These are phyloP conservation scores for Hypocreales sp. DNA, from an alignment of 2,329 filamentous ascomycete genomes.

Conservation along the genomic window DNA sequence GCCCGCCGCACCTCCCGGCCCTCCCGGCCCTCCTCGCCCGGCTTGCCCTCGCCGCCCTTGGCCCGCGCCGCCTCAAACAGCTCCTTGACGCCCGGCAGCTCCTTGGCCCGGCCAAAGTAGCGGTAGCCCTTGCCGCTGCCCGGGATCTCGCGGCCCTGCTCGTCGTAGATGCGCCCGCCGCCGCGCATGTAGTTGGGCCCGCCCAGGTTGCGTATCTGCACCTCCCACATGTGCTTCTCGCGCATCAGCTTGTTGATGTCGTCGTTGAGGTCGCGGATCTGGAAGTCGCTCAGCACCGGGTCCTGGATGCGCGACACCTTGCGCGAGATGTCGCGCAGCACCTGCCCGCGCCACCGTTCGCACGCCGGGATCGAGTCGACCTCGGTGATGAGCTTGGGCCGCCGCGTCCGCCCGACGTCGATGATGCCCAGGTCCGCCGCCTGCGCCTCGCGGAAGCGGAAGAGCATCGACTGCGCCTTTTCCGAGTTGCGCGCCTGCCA, in stretches of 20 bases:
- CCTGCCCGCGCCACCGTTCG: constrained; percentile 97
- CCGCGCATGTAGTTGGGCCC: constrained; percentile 92
- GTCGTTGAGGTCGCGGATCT: constrained; percentile 95
- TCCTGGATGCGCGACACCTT: constrained; percentile 97
- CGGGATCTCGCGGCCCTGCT: constrained; percentile 54
- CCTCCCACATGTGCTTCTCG: constrained; percentile 98
- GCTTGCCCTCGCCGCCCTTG: constrained; percentile 39
- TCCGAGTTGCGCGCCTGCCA: constrained; percentile 82
- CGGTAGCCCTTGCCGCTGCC: constrained; percentile 79
- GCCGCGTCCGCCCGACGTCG: constrained; percentile 76
- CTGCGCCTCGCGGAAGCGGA: constrained; percentile 96
- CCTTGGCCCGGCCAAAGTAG: constrained; percentile 82
- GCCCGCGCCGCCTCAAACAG: constrained; percentile 68
- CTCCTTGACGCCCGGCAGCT: constrained; percentile 91
- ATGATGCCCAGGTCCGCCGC: constrained; percentile 92
- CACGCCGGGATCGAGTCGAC: constrained; percentile 71
- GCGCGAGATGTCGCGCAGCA: constrained; percentile 90
- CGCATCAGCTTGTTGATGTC: constrained; percentile 99
- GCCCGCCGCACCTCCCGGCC: constrained; percentile 55
- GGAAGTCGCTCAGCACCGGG: constrained; percentile 77
- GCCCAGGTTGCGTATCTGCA: constrained; percentile 88
- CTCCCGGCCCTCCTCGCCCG: constrained; percentile 47
- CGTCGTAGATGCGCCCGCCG: constrained; percentile 55
- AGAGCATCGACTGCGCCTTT: constrained; percentile 99
- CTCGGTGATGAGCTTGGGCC: constrained; percentile 81